A percentile compares a stretch with the other conserved stretches of the same genome.
phyloP scores from a whole-genome alignment of 176 grass and related monocot genomes.

The Bothriochloa decipiens region DNA sequence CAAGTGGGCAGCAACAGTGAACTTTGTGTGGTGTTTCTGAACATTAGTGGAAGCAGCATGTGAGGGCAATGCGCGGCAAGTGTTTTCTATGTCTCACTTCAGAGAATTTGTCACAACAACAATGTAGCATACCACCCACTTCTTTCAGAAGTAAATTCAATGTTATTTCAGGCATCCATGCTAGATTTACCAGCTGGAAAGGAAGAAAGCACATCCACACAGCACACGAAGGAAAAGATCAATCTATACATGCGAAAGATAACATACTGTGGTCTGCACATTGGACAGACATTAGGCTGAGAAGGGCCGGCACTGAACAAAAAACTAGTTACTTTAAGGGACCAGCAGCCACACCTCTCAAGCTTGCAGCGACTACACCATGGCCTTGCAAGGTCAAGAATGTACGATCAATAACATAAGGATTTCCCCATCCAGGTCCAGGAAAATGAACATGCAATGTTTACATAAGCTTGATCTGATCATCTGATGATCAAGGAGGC shows the following conservation, averaged over 20 bases:
- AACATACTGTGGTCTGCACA: not conserved
- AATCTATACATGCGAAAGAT: slow-evolving; percentile 30
- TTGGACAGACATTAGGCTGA: not conserved
- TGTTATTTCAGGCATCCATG: slow-evolving; percentile 12
- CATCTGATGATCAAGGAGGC: slow-evolving; percentile 23
- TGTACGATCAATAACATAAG: slow-evolving; percentile 44
- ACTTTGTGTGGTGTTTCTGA: not conserved
- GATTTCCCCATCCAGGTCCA: slow-evolving; percentile 42
- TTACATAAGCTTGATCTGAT: not conserved
- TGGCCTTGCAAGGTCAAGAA: slow-evolving; percentile 76
- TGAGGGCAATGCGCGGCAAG: slow-evolving; percentile 10
- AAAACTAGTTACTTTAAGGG: slow-evolving; percentile 8
- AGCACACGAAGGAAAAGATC: slow-evolving; percentile 22
- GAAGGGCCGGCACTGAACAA: slow-evolving; percentile 24
- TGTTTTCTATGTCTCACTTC: not conserved
- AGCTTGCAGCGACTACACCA: slow-evolving; percentile 9
- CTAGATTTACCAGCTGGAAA: slow-evolving; percentile 25
- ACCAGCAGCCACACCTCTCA: not conserved
- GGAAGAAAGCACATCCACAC: not conserved
- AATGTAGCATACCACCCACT: slow-evolving; percentile 1
- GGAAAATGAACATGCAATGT: not conserved
- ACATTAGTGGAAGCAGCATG: not conserved
- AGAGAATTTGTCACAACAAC: not conserved
- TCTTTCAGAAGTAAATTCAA: slow-evolving; percentile 35
- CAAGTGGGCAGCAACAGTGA: not conserved